Conservation (phyloP, 192 early-diverging fungal genomes). For the Umbelopsis sp. region DNA sequence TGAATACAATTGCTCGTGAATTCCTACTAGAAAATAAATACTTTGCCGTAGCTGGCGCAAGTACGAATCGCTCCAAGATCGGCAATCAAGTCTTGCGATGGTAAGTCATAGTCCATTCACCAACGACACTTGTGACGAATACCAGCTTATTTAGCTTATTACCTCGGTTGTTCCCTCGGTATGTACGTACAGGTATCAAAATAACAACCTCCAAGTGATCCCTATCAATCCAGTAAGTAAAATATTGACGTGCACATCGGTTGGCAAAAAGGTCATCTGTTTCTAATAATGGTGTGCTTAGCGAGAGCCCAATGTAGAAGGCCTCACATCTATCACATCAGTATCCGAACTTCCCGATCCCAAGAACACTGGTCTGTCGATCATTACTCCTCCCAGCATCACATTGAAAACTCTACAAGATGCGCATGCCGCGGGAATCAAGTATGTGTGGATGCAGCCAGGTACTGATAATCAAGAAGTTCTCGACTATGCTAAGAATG, state of each 20-base stretch:
- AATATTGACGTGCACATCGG: too few relatives aligned
- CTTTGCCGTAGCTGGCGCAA: conserved; percentile 82
- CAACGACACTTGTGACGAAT: background rate
- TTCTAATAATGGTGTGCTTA: conserved; percentile 4
- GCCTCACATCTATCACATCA: conserved; percentile 41
- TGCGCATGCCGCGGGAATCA: conserved; percentile 63
- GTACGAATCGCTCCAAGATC: conserved; percentile 70
- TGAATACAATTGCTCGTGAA: conserved; percentile 7
- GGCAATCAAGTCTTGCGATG: conserved; percentile 85
- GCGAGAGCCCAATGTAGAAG: conserved; percentile 49
- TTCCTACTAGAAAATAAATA: conserved; percentile 24
- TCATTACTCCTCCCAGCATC: conserved; percentile 73
- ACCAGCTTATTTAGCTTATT: background rate
- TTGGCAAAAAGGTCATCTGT: too few relatives aligned
- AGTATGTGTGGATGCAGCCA: conserved; percentile 73
- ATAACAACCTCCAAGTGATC: conserved; percentile 27
- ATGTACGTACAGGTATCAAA: conserved; percentile 27
- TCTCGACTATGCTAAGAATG: conserved; percentile 45
- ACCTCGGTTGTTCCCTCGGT: background rate
- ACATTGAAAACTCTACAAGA: conserved; percentile 61
- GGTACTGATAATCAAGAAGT: conserved; percentile 64
- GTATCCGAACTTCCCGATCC: conserved; percentile 41
- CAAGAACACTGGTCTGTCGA: conserved; percentile 55
- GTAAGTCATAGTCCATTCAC: conserved; percentile 45
- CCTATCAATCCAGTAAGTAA: conserved; percentile 39